Percentiles rank a stretch among this genome's conserved stretches.
Conservation (phyloP, 2,329 filamentous ascomycete species). For the Fusarium guadeloupense region DNA sequence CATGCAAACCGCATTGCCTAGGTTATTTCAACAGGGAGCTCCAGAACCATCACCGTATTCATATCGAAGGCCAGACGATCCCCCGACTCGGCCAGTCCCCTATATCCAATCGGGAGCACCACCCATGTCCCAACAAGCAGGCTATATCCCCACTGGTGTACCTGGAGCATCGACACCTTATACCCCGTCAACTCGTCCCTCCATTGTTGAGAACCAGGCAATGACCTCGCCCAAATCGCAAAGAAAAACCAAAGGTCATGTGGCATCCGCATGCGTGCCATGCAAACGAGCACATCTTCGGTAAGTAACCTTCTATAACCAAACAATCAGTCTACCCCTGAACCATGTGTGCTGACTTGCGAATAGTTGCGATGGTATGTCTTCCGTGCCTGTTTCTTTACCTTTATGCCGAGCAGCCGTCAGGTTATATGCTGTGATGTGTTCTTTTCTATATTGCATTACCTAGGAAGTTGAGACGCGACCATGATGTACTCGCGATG, state of each 20-base stretch:
- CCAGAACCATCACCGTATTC: conserved; percentile 37
- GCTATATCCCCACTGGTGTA: conserved; percentile 35
- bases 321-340: background rate
- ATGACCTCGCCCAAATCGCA: conserved; percentile 68
- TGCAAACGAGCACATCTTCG: conserved; percentile 85
- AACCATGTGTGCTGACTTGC: conserved; percentile 19
- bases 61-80: conserved; percentile 42
- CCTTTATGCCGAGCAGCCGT: background rate
- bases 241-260: conserved; percentile 80
- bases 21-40: conserved; percentile 43
- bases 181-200: conserved; percentile 45
- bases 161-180: conserved; percentile 34
- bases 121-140: conserved; percentile 30
- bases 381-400: conserved; percentile 24
- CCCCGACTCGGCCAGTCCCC: conserved; percentile 38
- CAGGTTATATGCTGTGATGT: background rate
- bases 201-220: conserved; percentile 55
- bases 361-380: conserved; percentile 71
- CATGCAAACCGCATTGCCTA: conserved; percentile 40
- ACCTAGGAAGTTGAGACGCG: background rate
- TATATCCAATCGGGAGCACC: conserved; percentile 36
- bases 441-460: background rate
- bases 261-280: conserved; percentile 84
- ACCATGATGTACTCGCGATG: background rate
- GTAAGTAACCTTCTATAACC: conserved; percentile 51